Base-by-base conservation (phyloP, 2,329 filamentous ascomycete genomes). In the Colletotrichum acutatum region DNA sequence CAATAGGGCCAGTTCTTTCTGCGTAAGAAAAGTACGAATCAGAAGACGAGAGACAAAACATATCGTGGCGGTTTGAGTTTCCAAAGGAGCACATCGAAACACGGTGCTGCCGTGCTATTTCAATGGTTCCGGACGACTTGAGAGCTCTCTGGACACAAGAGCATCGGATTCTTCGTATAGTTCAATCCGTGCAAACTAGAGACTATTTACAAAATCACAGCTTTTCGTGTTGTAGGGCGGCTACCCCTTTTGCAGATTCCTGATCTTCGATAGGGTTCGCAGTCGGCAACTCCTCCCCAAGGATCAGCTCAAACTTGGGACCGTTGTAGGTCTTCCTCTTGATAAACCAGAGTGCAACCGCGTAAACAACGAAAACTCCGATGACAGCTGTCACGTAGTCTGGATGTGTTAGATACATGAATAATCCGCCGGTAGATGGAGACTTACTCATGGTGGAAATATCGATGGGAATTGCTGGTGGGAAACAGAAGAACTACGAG, bases 361-460 rank as follows among this genome's bases (percentile, higher is more conserved):
- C 62, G 30, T 66, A 70, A 7, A 70, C 9, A 5, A 60, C 32
- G 14, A 70, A 70, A 11, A 70, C 58, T 0, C 62, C 68, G 26
- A 66, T 19, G 7, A 70, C 62, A 5, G 68, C 68, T 5, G 68
- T 66, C 4, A 70, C 68, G 16, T 70, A 70, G 37, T 70, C 68
- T 66, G 16, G 32, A 9, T 11, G 14, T 4, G 37, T 70, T 19
- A 70, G 22, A 22, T 8, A 1, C 6, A 2, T 1, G 2, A 3
- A 19, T 6, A 3, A 5, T 24, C 2, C 5, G 16, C n/a, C 34
- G 4, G 11, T 14, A n/a, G 62, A 11, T 4, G 19, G n/a, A 24
- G 11, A 66, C 62, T 59, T 59, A 66, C 67, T 70, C 67, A 70
- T 70, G 3, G 67, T 70, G n/a, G 61, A 70, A 8, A 66, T 28